Conservation (phyloP, 805 yeast species). For the Kodamaea hsintzibuensis region DNA sequence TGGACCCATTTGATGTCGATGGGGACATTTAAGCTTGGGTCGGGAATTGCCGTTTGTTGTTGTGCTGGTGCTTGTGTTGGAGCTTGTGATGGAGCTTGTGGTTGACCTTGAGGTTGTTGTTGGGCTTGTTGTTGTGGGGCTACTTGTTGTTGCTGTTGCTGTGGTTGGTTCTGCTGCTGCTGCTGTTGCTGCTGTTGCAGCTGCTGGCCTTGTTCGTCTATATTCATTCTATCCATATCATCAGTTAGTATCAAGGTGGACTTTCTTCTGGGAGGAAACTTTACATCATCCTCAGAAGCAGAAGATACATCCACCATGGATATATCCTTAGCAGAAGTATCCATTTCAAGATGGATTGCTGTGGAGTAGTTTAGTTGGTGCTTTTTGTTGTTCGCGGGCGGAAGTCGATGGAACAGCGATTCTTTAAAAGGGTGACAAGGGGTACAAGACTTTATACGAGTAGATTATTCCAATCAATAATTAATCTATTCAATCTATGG, state of each 20-base stretch:
- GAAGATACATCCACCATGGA: conserved; percentile 46
- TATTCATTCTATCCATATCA: conserved; percentile 55
- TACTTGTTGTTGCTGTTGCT: conserved; percentile 13
- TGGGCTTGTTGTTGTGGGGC: conserved; percentile 13
- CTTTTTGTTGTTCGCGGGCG: background rate
- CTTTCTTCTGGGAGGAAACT: conserved; percentile 51
- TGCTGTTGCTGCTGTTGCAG: conserved; percentile 4
- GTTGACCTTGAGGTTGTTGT: too few species aligned
- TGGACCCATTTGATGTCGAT: conserved; percentile 88
- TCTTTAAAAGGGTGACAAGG: background rate
- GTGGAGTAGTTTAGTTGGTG: background rate
- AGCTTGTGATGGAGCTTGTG: conserved; percentile 4
- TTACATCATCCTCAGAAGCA: conserved; percentile 19
- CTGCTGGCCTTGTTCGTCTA: conserved; percentile 30
- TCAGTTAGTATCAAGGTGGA: conserved; percentile 73
- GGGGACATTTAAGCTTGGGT: conserved; percentile 40
- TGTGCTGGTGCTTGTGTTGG: conserved; percentile 8
- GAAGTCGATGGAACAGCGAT: background rate
- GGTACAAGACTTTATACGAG: too few species aligned
- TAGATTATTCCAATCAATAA: background rate
- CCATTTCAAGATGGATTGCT: conserved; percentile 2
- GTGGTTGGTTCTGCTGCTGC: conserved; percentile 3
- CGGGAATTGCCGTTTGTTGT: conserved; percentile 19
- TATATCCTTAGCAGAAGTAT: conserved; percentile 28
- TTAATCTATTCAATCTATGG: too few species aligned